Evolutionary conservation across 2,329 filamentous ascomycete species (phyloP).

Genomic region (Chaetomium strumarium): DNA sequence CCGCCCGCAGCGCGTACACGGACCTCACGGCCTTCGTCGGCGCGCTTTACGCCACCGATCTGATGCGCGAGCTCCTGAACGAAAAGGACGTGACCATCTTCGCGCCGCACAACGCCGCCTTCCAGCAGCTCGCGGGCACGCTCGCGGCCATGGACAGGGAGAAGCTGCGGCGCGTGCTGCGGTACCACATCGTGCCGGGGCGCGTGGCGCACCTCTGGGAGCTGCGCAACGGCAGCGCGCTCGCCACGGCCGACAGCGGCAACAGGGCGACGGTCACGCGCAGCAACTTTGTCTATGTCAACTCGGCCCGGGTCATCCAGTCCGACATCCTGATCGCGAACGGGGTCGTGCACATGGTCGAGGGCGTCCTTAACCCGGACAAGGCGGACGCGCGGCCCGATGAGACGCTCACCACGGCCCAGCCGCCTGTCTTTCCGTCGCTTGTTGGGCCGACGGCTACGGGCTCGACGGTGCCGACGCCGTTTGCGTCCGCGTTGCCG

Average conservation of each 20-base stretch:
- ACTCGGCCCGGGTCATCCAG: conserved; percentile 46
- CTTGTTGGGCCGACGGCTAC: conserved; percentile 22
- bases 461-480: conserved; percentile 19
- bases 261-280: conserved; percentile 43
- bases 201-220: conserved; percentile 46
- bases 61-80: conserved; percentile 36
- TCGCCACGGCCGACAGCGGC: conserved; percentile 29
- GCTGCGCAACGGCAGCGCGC: conserved; percentile 41
- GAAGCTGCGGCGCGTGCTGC: conserved; percentile 40
- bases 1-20: conserved; percentile 31
- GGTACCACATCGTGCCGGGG: conserved; percentile 52
- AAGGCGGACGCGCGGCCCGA: conserved; percentile 32
- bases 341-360: conserved; percentile 53
- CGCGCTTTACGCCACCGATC: conserved; percentile 34
- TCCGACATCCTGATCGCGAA: conserved; percentile 51
- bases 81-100: conserved; percentile 48
- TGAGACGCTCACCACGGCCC: conserved; percentile 29
- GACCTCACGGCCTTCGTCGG: conserved; percentile 38
- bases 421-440: conserved; percentile 32
- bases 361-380: conserved; percentile 45
- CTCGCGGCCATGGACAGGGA: conserved; percentile 35
- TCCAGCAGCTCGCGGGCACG: conserved; percentile 42
- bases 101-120: conserved; percentile 47
- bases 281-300: conserved; percentile 39
- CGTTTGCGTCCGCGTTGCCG: conserved; percentile 39